These are phyloP conservation scores for Penicillium olsonii DNA, from an alignment of 2,329 filamentous ascomycete species.

Conservation along the genomic window DNA sequence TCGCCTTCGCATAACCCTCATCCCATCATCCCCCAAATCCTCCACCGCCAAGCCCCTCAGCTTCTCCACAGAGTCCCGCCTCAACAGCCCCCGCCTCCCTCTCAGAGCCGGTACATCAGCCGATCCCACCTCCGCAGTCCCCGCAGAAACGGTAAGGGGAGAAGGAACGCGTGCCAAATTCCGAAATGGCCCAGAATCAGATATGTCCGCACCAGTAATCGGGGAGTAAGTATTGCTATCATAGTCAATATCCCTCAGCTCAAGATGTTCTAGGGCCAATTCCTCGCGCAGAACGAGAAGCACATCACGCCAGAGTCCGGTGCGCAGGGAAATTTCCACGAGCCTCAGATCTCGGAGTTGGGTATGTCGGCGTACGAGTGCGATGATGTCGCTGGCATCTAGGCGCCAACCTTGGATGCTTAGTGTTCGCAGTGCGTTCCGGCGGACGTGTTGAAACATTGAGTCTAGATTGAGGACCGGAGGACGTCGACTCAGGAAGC, in stretches of 20 bases:
- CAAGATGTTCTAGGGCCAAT: slow-evolving; percentile 64
- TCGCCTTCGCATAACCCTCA: slow-evolving; percentile 35
- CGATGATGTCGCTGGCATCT: slow-evolving; percentile 61
- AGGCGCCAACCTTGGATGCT: slow-evolving; percentile 67
- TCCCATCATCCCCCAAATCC: slow-evolving; percentile 41
- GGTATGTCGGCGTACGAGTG: slow-evolving; percentile 57
- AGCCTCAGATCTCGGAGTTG: slow-evolving; percentile 62
- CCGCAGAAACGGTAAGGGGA: slow-evolving; percentile 22
- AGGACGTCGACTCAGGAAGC: slow-evolving; percentile 61
- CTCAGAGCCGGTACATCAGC: background rate
- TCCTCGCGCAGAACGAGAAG: slow-evolving; percentile 58
- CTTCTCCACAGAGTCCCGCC: slow-evolving; percentile 23
- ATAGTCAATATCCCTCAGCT: slow-evolving; percentile 64
- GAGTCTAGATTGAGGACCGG: slow-evolving; percentile 60
- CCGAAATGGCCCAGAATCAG: slow-evolving; percentile 6
- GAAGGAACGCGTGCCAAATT: slow-evolving; percentile 6
- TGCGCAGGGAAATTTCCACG: slow-evolving; percentile 61
- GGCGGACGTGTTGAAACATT: slow-evolving; percentile 63
- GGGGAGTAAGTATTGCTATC: slow-evolving; percentile 56
- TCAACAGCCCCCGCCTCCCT: slow-evolving; percentile 10
- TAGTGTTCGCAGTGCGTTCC: slow-evolving; percentile 63
- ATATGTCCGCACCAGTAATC: slow-evolving; percentile 23
- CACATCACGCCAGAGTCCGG: slow-evolving; percentile 63
- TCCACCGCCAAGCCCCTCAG: slow-evolving; percentile 30
- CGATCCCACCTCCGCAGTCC: slow-evolving; percentile 4